A percentile compares a stretch with the other conserved stretches of the same genome.
phyloP scores from a whole-genome alignment of 345 rosid genomes.

The Aquilaria sinensis region DNA sequence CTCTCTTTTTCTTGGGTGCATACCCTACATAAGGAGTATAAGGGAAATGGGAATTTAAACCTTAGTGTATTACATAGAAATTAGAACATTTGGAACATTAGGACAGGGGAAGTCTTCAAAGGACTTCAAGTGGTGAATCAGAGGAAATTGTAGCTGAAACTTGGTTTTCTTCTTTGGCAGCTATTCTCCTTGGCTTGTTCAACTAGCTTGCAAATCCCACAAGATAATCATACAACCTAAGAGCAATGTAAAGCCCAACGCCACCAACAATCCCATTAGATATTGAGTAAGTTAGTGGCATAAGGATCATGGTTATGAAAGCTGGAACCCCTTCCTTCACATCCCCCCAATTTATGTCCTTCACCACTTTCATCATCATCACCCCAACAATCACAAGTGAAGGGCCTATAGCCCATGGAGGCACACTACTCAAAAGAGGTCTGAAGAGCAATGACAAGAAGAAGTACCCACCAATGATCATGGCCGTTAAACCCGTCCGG shows the following conservation, averaged over 20 bases:
- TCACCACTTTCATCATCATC: slow-evolving; percentile 83
- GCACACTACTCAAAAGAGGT: slow-evolving; percentile 64
- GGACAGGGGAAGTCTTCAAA: slow-evolving; percentile 8
- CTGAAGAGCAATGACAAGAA: slow-evolving; percentile 56
- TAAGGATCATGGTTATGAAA: slow-evolving; percentile 69
- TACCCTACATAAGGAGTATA: too few species aligned
- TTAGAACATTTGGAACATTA: too few species aligned
- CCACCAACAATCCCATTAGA: slow-evolving; percentile 88
- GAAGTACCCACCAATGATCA: slow-evolving; percentile 52
- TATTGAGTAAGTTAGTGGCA: slow-evolving; percentile 85
- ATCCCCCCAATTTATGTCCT: slow-evolving; percentile 64
- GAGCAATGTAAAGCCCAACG: slow-evolving; percentile 53
- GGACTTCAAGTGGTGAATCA: slow-evolving; percentile 25
- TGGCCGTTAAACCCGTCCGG: slow-evolving; percentile 79
- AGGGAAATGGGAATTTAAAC: too few species aligned
- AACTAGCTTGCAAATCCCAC: slow-evolving; percentile 25
- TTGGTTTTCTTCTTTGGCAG: slow-evolving; percentile 57
- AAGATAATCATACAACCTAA: slow-evolving; percentile 44
- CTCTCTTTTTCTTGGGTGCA: too few species aligned
- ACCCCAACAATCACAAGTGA: slow-evolving; percentile 79
- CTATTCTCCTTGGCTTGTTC: slow-evolving; percentile 39
- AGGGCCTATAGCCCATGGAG: slow-evolving; percentile 93
- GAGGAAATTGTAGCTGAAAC: slow-evolving; percentile 39
- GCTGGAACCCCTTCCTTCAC: slow-evolving; percentile 73
- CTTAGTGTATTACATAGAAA: too few species aligned